Base-by-base conservation (phyloP, 495 filamentous ascomycete species). In the Rhizodiscina lignyota region DNA sequence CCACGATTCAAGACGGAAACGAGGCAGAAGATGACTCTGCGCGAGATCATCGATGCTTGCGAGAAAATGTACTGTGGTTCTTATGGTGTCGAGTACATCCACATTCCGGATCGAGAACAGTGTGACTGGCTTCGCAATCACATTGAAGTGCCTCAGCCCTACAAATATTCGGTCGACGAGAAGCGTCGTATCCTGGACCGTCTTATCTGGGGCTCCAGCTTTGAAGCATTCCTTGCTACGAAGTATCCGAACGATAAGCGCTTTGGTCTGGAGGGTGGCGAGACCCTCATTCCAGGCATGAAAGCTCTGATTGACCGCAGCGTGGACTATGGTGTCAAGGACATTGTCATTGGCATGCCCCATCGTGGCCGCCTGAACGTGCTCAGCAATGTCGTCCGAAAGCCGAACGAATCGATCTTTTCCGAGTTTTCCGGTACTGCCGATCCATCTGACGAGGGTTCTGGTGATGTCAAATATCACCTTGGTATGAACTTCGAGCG, bases 181-280 rank as follows among this genome's bases (percentile, higher is more conserved):
- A 94, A 94, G 70, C 82, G 89, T 42, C 70, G 89, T 42, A 94
- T 97, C 42, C 69, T 97, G 42, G 89, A 97, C 56, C 86, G 89
- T 55, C 63, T 97, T 30, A 97, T 97, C 57, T 97, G 89, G 89
- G 83, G 79, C 55, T 85, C 83, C 42, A 94, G 79, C 60, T 97
- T 97, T 55, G 89, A 97, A 59, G 59, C 69, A 32, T 97, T 97
- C 71, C 60, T 91, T 40, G 73, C 87, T 21, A 93, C 83, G 36
- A 97, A 97, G 60, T 96, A 91, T 64, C 91, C 91, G 51, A 97
- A 97, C 60, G 89, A 97, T 66, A 97, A 97, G 70, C 78, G 89
- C 47, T 97, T 97, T 60, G 89, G 89, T 60, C 70, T 97, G 13
- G 89, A 97, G 61, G 89, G 89, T 48, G 92, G 85, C 50, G 91